Evolutionary conservation across 441 rosid species (phyloP), one percentile per base, ranked within the genome.

Genomic region (Erysimum pusillum): DNA sequence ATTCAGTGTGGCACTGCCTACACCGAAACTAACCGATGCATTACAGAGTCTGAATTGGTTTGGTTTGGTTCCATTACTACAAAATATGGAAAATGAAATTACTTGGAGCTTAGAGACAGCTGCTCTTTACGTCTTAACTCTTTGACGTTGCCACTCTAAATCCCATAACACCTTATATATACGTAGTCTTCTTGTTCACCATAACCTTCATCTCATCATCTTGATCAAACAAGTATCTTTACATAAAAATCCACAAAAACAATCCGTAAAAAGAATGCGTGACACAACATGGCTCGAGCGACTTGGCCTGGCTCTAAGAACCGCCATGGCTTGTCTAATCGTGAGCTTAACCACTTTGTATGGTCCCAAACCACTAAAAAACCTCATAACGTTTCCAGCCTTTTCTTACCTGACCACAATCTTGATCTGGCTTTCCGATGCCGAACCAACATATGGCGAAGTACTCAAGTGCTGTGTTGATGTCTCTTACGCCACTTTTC

Each of bases 371-470:
- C 74, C 45, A 8, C 54, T 86, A 57, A 76, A 69, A 46, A 35
- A 65, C 28, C 45, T 83, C 11, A 15, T 85, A 14, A 63, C 84
- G 1, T 91, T 85, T 69, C 89, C 98, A 1, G 87, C 95, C 14
- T 89, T 86, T 73, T 85, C 96, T 48, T 89, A 88, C 53, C 76
- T 89, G 63, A 90, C 93, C 36, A 83, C 89, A 28, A 75, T 90
- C 70, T 65, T 92, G 44, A 88, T 90, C 5, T 87, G 90, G 67
- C 81, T 91, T 5, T 79, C 82, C 1, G 96, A 90, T 17, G 74
- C 65, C n/a, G 96, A 90, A 41, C 91, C 98, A 12, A 87, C 91
- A 7, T 84, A 85, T 12, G 98, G 98, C 0, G 88, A 86, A 71
- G 68, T 87, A 4, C 68, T 89, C 54, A 84, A 88, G 75, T 90